Conservation (phyloP, 2,329 filamentous ascomycete species). For the Amylocarpus encephaloides region DNA sequence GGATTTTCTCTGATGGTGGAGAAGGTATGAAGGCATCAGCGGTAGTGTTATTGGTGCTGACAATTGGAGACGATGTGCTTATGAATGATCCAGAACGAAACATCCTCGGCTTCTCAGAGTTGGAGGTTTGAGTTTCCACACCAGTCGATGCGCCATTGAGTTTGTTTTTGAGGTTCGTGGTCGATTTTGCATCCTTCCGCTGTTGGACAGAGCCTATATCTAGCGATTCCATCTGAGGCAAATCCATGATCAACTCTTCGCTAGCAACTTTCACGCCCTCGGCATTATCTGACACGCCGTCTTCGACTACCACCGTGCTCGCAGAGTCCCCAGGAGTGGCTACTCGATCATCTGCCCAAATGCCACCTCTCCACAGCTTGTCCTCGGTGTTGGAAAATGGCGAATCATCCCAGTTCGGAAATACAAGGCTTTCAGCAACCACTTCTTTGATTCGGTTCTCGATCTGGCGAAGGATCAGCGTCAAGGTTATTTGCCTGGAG, state of each 20-base stretch:
- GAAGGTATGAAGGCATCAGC: slow-evolving; percentile 57
- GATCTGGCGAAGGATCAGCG: slow-evolving; percentile 83
- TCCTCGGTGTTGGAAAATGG: slow-evolving; percentile 79
- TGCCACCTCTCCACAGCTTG: slow-evolving; percentile 77
- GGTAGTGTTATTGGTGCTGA: slow-evolving; percentile 61
- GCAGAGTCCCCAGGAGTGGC: slow-evolving; percentile 35
- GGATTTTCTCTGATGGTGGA: slow-evolving; percentile 47
- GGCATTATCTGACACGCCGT: slow-evolving; percentile 42
- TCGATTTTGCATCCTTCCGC: slow-evolving; percentile 36
- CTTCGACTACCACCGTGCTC: slow-evolving; percentile 37
- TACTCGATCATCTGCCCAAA: slow-evolving; percentile 58
- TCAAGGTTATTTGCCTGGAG: slow-evolving; percentile 90
- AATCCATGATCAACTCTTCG: slow-evolving; percentile 32
- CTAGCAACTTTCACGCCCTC: slow-evolving; percentile 30
- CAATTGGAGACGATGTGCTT: slow-evolving; percentile 54
- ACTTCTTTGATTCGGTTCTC: slow-evolving; percentile 94
- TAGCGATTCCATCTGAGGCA: slow-evolving; percentile 39
- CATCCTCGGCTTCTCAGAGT: slow-evolving; percentile 43
- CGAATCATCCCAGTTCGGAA: slow-evolving; percentile 93
- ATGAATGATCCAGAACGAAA: slow-evolving; percentile 59
- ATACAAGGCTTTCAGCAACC: slow-evolving; percentile 81
- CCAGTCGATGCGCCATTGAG: slow-evolving; percentile 42
- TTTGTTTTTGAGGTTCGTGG: slow-evolving; percentile 24
- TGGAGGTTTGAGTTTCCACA: slow-evolving; percentile 40
- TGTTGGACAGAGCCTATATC: slow-evolving; percentile 43